Percentiles rank a stretch among this genome's conserved stretches.
These are phyloP conservation scores for Chalara sp. DNA, from an alignment of 2,329 filamentous ascomycete genomes.

Conservation along the genomic window DNA sequence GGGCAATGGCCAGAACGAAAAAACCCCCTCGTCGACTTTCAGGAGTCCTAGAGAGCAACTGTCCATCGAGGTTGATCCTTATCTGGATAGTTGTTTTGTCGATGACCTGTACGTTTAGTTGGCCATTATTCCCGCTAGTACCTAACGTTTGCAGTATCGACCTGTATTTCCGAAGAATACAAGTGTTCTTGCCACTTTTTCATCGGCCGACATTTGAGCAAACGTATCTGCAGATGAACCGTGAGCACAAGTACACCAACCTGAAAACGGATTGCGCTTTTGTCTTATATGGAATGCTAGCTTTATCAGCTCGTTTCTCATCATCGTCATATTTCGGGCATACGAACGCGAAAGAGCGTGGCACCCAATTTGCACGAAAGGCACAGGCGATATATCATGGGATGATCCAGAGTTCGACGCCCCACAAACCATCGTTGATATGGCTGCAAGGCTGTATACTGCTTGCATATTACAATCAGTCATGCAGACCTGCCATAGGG, in stretches of 20 bases:
- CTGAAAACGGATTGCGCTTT: not conserved
- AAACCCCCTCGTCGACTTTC: not conserved
- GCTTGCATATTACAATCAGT: conserved; percentile 2
- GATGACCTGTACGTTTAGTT: no score
- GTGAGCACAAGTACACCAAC: not conserved
- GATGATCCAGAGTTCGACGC: not conserved
- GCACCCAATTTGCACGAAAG: not conserved
- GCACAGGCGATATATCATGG: not conserved
- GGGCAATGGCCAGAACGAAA: not conserved
- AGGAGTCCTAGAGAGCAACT: no score
- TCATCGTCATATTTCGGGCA: not conserved
- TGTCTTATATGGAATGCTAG: conserved; percentile 2
- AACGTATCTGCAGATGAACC: no score
- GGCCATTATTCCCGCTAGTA: no score
- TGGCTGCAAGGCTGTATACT: conserved; percentile 7
- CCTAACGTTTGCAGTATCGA: no score
- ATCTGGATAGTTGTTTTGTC: no score
- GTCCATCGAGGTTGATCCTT: no score
- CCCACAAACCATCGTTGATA: not conserved
- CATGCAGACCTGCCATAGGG: not conserved
- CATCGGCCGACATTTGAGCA: no score
- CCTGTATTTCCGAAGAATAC: no score
- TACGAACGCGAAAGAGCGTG: not conserved
- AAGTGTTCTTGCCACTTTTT: no score
- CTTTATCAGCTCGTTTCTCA: conserved; percentile 6